A percentile compares a stretch with the other conserved stretches of the same genome.
phyloP scores from a whole-genome alignment of 2,329 filamentous ascomycete species.

The Phyllosticta citrichinensis region DNA sequence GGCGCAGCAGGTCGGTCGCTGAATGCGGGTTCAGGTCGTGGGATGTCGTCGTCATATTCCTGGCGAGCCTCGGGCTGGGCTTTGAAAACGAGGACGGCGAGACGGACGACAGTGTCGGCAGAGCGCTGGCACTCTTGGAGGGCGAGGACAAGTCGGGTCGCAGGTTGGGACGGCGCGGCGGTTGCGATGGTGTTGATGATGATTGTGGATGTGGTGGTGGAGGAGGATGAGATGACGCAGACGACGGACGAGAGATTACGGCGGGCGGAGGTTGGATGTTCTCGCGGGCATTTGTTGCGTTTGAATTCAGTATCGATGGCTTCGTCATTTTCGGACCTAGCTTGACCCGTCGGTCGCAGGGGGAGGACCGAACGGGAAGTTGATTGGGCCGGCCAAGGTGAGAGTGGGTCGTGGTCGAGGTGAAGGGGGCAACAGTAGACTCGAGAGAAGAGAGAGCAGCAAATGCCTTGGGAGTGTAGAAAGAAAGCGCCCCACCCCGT shows the following conservation, averaged over 20 bases:
- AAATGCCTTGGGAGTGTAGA: no score
- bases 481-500: no score
- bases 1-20: conserved; percentile 48
- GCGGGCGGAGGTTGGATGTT: conserved; percentile 1
- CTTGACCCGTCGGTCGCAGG: conserved; percentile 14
- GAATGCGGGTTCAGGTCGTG: conserved; percentile 38
- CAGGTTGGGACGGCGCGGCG: conserved; percentile 10
- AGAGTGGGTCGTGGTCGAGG: no score
- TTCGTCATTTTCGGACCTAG: background rate
- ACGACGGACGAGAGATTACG: no score
- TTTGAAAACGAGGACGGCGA: background rate
- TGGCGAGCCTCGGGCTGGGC: background rate
- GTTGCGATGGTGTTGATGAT: conserved; percentile 11
- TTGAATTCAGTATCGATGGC: background rate
- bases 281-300: background rate
- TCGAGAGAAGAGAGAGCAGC: no score
- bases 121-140: conserved; percentile 32
- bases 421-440: no score
- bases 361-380: conserved; percentile 18
- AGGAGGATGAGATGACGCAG: background rate
- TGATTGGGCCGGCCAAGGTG: conserved; percentile 11
- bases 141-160: background rate
- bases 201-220: background rate
- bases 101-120: conserved; percentile 33
- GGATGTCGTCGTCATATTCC: conserved; percentile 20